phyloP scores from a whole-genome alignment of 257 asterid genomes.

The Ligustrum vulgare region DNA sequence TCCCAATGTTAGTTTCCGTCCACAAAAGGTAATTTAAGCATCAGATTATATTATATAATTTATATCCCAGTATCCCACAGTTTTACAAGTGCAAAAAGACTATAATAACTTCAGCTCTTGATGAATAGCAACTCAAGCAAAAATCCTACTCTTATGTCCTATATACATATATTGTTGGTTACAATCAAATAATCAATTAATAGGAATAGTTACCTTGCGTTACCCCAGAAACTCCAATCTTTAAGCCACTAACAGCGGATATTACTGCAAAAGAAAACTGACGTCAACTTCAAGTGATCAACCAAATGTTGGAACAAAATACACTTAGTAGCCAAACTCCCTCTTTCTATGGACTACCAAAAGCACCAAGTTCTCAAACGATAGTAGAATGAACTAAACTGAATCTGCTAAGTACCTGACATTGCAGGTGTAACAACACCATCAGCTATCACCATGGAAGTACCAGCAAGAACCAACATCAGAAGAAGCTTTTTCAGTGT shows the following conservation, averaged over 20 bases:
- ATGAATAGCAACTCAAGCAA: conserved; percentile 14
- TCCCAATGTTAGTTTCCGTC: conserved; percentile 8
- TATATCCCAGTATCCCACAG: neutral
- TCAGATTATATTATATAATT: neutral
- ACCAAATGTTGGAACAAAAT: conserved; percentile 19
- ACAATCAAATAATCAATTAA: conserved; percentile 19
- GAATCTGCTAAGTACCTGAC: conserved; percentile 67
- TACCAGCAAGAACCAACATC: conserved; percentile 95
- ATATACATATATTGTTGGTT: conserved; percentile 9
- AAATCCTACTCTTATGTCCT: neutral
- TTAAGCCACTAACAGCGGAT: conserved; percentile 97
- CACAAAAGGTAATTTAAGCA: neutral
- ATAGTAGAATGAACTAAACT: conserved; percentile 17
- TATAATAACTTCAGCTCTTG: neutral
- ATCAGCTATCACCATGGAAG: conserved; percentile 99
- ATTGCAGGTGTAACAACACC: conserved; percentile 99
- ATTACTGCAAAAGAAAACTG: conserved; percentile 58
- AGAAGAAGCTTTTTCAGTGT: conserved; percentile 84
- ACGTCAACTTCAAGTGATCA: conserved; percentile 24
- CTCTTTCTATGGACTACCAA: conserved; percentile 19
- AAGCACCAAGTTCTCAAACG: conserved; percentile 21
- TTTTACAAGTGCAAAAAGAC: neutral
- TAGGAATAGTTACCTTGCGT: conserved; percentile 55
- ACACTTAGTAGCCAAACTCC: conserved; percentile 1
- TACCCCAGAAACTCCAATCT: conserved; percentile 78